phyloP scores from a whole-genome alignment of 2,329 filamentous ascomycete genomes.

The Teratosphaeria viscida region DNA sequence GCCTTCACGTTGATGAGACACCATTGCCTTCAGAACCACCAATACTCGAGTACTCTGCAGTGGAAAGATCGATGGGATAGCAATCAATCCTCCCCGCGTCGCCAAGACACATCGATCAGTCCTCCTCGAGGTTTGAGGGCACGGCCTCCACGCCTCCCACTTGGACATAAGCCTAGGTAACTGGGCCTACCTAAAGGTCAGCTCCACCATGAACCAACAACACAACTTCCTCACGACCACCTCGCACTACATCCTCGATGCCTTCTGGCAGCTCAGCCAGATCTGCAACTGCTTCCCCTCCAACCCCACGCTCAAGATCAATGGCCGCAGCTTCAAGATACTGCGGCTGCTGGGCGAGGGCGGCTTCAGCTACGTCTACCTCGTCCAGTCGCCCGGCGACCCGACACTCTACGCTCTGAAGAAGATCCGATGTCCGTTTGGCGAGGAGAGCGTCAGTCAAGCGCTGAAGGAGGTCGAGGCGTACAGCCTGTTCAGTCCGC shows the following conservation, averaged over 20 bases:
- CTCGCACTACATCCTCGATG: conserved; percentile 62
- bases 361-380: conserved; percentile 97
- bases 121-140: too few species aligned
- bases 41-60: too few species aligned
- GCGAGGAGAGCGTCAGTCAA: conserved; percentile 86
- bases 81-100: too few species aligned
- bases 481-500: conserved; percentile 76
- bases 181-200: background rate
- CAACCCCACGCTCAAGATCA: conserved; percentile 89
- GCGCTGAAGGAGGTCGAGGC: conserved; percentile 96
- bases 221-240: conserved; percentile 22
- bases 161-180: too few species aligned
- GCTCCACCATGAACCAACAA: conserved; percentile 4
- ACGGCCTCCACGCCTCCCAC: too few species aligned
- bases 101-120: too few species aligned
- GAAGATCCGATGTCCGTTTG: conserved; percentile 97
- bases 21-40: too few species aligned
- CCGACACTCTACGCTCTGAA: conserved; percentile 88
- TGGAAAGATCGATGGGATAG: too few species aligned
- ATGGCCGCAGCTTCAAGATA: conserved; percentile 91
- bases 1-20: too few species aligned
- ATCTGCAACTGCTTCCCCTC: conserved; percentile 95
- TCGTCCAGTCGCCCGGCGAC: conserved; percentile 80
- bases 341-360: conserved; percentile 89
- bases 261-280: conserved; percentile 84